A percentile compares a stretch with the other conserved stretches of the same genome.
These are phyloP conservation scores for Phytopythium oedochilum DNA, from an alignment of 352 stramenopile species.

Conservation along the genomic window DNA sequence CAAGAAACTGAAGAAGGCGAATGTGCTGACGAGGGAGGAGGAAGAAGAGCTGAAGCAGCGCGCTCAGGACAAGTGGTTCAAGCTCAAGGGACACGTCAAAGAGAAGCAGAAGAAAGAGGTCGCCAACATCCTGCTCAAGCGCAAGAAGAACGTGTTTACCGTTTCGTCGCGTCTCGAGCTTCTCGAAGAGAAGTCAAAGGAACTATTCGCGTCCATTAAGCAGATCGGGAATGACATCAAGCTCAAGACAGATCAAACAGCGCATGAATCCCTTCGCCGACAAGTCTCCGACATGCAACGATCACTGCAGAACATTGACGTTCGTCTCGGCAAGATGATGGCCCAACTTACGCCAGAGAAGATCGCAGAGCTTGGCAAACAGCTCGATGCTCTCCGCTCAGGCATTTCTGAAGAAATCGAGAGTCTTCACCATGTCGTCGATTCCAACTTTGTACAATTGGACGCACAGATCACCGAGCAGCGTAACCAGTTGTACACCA, in stretches of 20 bases:
- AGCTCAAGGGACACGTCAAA: constrained; percentile 64
- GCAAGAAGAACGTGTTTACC: constrained; percentile 79
- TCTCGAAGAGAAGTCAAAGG: constrained; percentile 64
- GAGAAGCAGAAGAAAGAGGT: constrained; percentile 78
- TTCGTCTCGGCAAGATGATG: constrained; percentile 28
- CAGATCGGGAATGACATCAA: constrained; percentile 53
- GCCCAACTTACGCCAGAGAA: constrained; percentile 23
- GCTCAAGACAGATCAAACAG: constrained; percentile 35
- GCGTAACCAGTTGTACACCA: constrained; percentile 19
- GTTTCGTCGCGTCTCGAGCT: constrained; percentile 69
- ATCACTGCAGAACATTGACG: constrained; percentile 42
- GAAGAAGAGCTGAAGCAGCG: constrained; percentile 56
- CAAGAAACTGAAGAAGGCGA: constrained; percentile 59
- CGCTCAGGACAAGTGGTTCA: constrained; percentile 65
- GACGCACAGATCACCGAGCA: constrained; percentile 26
- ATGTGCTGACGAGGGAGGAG: constrained; percentile 56
- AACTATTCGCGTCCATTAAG: constrained; percentile 63
- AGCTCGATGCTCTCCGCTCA: constrained; percentile 27
- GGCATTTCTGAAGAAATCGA: constrained; percentile 32
- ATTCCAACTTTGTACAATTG: constrained; percentile 20
- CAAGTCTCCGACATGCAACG: constrained; percentile 50
- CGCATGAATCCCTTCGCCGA: constrained; percentile 42
- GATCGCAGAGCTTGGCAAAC: constrained; percentile 30
- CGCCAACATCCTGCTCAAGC: constrained; percentile 68
- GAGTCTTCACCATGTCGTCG: constrained; percentile 23